Conservation (phyloP, 495 filamentous ascomycete genomes). For the Xylaria intraflava region DNA sequence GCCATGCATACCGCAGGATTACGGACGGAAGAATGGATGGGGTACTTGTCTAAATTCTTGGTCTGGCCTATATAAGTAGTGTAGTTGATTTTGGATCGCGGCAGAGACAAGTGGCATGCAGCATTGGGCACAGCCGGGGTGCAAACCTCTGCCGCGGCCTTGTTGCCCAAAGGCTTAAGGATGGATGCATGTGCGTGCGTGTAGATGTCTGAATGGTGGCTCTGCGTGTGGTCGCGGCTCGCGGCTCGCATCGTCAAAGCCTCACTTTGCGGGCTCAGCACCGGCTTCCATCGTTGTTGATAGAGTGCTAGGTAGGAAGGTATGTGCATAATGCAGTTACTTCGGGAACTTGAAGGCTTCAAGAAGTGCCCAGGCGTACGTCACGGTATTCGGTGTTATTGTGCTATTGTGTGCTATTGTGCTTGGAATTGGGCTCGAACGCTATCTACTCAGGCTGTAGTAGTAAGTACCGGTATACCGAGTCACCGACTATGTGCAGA, state of each 20-base stretch:
- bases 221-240: neutral
- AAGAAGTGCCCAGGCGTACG: too few species aligned
- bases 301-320: neutral
- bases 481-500: too few species aligned
- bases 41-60: neutral
- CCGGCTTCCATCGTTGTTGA: too few species aligned
- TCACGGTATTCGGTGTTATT: too few species aligned
- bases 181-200: conserved; percentile 9
- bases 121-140: conserved; percentile 3
- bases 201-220: conserved; percentile 12
- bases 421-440: too few species aligned
- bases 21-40: neutral
- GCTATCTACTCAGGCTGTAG: too few species aligned
- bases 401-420: too few species aligned
- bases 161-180: conserved; percentile 3
- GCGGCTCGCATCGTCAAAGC: neutral
- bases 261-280: neutral
- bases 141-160: neutral
- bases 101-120: conserved; percentile 10
- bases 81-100: neutral
- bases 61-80: neutral
- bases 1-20: neutral
- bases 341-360: too few species aligned
- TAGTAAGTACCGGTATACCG: too few species aligned
- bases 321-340: neutral